These are phyloP conservation scores for Camelina hispida DNA, from an alignment of 345 rosid species.

Conservation along the genomic window DNA sequence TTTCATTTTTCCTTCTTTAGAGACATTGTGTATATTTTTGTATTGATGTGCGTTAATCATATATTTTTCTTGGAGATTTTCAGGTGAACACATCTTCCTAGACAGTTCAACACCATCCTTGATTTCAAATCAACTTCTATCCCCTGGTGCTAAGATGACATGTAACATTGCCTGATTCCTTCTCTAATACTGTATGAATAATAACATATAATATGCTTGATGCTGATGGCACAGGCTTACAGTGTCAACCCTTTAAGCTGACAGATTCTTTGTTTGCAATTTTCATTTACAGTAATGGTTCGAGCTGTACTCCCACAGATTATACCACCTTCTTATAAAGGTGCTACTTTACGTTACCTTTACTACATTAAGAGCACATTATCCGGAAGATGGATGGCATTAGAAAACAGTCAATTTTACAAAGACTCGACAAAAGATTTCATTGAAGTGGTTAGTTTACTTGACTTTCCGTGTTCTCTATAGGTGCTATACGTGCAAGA, in stretches of 20 bases:
- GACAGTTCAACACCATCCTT: conserved; percentile 66
- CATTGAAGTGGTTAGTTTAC: conserved; percentile 66
- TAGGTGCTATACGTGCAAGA: conserved; percentile 23
- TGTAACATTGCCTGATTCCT: conserved; percentile 54
- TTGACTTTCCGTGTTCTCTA: conserved; percentile 21
- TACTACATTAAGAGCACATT: conserved; percentile 75
- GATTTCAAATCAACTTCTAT: conserved; percentile 70
- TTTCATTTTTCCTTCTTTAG: background rate
- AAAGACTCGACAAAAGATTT: conserved; percentile 54
- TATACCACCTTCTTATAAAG: conserved; percentile 89
- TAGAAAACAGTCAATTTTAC: conserved; percentile 65
- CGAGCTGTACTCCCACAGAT: conserved; percentile 70
- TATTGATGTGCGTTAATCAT: conserved; percentile 23
- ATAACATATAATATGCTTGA: conserved; percentile 24
- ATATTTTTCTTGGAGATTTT: conserved; percentile 34
- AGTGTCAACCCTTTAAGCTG: conserved; percentile 29
- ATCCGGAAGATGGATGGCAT: conserved; percentile 63
- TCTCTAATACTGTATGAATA: conserved; percentile 21
- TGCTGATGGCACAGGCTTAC: conserved; percentile 12
- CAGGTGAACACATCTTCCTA: conserved; percentile 88
- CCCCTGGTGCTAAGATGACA: conserved; percentile 69
- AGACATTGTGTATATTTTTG: conserved; percentile 25
- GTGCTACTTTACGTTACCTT: conserved; percentile 83
- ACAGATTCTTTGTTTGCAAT: conserved; percentile 26
- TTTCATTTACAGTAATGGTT: conserved; percentile 64